phyloP scores from a whole-genome alignment of 176 grass and related monocot species.

The Cenchrus purpureus region DNA sequence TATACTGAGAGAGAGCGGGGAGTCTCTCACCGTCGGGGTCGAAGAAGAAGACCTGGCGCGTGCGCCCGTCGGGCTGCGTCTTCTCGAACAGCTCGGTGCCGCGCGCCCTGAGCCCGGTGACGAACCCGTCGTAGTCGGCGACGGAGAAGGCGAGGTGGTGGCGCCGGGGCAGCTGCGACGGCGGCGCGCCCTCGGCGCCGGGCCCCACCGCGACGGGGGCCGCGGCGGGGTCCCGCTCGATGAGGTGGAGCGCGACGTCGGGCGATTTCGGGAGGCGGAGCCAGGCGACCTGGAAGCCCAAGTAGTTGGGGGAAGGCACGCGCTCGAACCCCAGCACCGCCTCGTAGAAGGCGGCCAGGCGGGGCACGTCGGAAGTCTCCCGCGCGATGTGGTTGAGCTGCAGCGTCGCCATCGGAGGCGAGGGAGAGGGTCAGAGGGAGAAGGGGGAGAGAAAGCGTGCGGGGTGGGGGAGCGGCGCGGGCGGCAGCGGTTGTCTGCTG shows the following conservation, averaged over 20 bases:
- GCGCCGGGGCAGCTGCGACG: conserved; percentile 54
- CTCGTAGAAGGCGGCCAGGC: conserved; percentile 90
- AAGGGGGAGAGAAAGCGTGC: too few relatives aligned
- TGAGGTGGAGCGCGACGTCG: conserved; percentile 68
- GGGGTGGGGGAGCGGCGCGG: not conserved
- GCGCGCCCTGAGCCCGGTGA: conserved; percentile 58
- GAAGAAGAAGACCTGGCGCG: conserved; percentile 96
- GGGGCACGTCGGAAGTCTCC: conserved; percentile 77
- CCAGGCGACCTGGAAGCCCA: conserved; percentile 72
- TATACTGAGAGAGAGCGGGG: not conserved
- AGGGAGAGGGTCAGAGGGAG: not conserved
- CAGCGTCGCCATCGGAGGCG: conserved; percentile 61
- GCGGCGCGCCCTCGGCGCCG: conserved; percentile 31
- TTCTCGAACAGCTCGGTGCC: conserved; percentile 70
- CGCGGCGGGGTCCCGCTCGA: conserved; percentile 72
- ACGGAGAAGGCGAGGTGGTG: conserved; percentile 82
- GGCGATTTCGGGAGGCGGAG: conserved; percentile 61
- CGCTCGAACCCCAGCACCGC: conserved; percentile 88
- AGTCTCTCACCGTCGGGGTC: conserved; percentile 75
- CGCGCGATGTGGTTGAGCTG: conserved; percentile 83
- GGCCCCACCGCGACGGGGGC: conserved; percentile 4
- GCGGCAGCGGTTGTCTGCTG: not conserved
- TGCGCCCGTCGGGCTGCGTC: conserved; percentile 71
- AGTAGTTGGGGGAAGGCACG: conserved; percentile 48
- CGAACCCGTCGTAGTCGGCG: conserved; percentile 78